A percentile compares a stretch with the other conserved stretches of the same genome.
Conservation (phyloP, 2,329 filamentous ascomycete genomes). For the Metarhizium humberi region DNA sequence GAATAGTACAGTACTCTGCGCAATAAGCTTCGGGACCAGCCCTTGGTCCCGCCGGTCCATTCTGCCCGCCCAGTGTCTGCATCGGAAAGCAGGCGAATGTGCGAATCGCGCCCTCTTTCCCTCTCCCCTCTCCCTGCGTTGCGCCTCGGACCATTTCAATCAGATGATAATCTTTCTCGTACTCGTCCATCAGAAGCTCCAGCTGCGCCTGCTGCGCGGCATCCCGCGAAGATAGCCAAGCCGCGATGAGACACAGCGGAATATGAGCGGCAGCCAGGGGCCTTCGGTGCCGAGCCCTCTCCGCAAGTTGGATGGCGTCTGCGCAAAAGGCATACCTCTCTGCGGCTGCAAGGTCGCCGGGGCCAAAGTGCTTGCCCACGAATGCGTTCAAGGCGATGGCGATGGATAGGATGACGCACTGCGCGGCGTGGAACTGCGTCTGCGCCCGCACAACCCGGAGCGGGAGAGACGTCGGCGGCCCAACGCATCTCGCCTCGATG, state of each 20-base stretch:
- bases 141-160: not conserved
- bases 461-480: conserved; percentile 1
- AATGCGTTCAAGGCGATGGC: conserved; percentile 15
- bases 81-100: not conserved
- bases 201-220: conserved; percentile 3
- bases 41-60: not conserved
- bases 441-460: conserved; percentile 3
- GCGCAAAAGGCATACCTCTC: conserved; percentile 11
- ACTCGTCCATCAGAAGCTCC: conserved; percentile 9
- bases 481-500: not conserved
- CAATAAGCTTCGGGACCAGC: not conserved
- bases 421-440: conserved; percentile 8
- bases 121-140: not conserved
- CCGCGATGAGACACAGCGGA: conserved; percentile 15
- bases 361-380: conserved; percentile 11
- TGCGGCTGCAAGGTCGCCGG: conserved; percentile 6
- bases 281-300: conserved; percentile 11
- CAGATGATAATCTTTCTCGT: conserved; percentile 10
- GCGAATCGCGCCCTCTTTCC: not conserved
- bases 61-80: not conserved
- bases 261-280: conserved; percentile 19
- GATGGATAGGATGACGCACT: conserved; percentile 12
- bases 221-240: conserved; percentile 20
- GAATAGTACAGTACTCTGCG: conserved; percentile 1
- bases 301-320: conserved; percentile 15